These are phyloP conservation scores for Leishmania aethiopica DNA, from an alignment of 208 protist species.

Conservation along the genomic window DNA sequence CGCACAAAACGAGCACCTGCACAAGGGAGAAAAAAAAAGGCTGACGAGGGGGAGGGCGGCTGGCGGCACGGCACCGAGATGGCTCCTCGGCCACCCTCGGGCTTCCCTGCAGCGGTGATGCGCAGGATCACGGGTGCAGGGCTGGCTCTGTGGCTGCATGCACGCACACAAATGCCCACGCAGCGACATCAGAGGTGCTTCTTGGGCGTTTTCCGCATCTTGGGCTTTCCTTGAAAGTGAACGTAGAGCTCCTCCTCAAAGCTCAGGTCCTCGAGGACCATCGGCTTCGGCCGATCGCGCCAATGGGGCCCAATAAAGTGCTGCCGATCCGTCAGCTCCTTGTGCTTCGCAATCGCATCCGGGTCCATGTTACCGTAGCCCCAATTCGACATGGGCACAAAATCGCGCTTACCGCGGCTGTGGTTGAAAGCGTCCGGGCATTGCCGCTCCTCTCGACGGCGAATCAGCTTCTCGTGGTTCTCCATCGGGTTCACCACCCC, in stretches of 20 bases:
- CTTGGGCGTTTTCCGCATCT: slow-evolving; percentile 91
- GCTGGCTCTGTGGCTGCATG: not conserved
- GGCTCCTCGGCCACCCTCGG: not conserved
- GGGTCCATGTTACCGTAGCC: slow-evolving; percentile 90
- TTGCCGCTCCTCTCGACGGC: slow-evolving; percentile 59
- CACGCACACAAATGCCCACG: not conserved
- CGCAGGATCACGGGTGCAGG: not conserved
- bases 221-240: slow-evolving; percentile 85
- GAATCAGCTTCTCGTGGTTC: slow-evolving; percentile 69
- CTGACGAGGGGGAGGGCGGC: not conserved
- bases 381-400: slow-evolving; percentile 94
- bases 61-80: not conserved
- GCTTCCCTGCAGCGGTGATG: not conserved
- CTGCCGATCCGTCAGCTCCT: slow-evolving; percentile 85
- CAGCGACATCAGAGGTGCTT: slow-evolving; percentile 72
- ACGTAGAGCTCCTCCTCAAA: slow-evolving; percentile 91
- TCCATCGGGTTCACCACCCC: slow-evolving; percentile 83
- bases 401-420: slow-evolving; percentile 73
- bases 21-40: not conserved
- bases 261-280: slow-evolving; percentile 85
- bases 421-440: slow-evolving; percentile 84
- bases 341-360: slow-evolving; percentile 83
- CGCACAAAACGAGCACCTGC: not conserved
- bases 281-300: slow-evolving; percentile 80
- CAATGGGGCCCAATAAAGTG: slow-evolving; percentile 90